Evolutionary conservation across 306 rosid species (phyloP), one percentile per base, ranked within the genome.

Genomic region (Trichosanthes cucumerina): DNA sequence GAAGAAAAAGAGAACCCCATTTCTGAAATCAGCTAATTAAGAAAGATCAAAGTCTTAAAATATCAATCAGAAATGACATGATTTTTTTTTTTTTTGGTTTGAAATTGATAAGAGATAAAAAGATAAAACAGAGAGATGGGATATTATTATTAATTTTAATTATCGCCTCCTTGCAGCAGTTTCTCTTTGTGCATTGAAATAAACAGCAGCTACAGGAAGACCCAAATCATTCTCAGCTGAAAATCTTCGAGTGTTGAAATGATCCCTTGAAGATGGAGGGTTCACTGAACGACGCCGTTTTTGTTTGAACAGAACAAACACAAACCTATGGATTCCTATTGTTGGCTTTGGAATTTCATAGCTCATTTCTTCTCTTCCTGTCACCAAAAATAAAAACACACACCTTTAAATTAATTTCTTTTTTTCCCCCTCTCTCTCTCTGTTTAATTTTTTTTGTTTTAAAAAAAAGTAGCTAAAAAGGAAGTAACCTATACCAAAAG

Each of bases 271-370:
- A 19, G 86, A 74, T 5, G 97, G 88, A 14, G 86, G 69, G 28
- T 26, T 84, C 7, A 90, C 86, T 31, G 91, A 83, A 28, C 88
- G 88, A 77, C 93, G 87, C 5, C 81, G 16, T 36, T 84, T 88
- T 71, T 94, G 98, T 84, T 85, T 85, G 86, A 87, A 94, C 36
- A 94, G 87, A 65, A 88, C 89, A 79, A 94, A 92, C 87, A 94
- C 97, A 76, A 76, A 94, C 88, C 98, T 92, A 79, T 94, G 98
- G 43, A 94, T 92, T 68, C 98, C 98, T 58, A 94, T 92, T 31
- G 85, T 84, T 3, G 98, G 98, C 85, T 65, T 87, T 80, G 98
- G 96, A 58, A 53, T 85, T 80, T 94, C 98, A 81, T 90, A 92
- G 83, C 88, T 91, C 86, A 83, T 81, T 77, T 79, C 66, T 62